Conservation (phyloP, 2,329 filamentous ascomycete genomes). For the Aspergillus alliaceus region DNA sequence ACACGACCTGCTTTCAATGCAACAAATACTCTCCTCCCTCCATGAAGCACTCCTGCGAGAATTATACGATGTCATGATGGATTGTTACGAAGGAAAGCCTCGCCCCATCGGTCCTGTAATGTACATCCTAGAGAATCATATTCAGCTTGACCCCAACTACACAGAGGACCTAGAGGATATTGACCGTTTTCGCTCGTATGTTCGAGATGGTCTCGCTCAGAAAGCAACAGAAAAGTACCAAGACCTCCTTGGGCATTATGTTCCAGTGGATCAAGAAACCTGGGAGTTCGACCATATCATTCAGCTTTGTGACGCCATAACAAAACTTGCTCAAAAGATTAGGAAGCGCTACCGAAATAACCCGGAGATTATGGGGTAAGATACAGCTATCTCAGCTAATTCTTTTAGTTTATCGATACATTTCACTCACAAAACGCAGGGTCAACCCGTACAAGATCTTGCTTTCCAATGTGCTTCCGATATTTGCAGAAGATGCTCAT, state of each 20-base stretch:
- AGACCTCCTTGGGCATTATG: conserved; percentile 72
- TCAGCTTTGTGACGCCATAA: conserved; percentile 80
- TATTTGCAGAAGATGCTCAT: conserved; percentile 84
- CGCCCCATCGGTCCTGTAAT: conserved; percentile 78
- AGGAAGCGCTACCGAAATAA: conserved; percentile 89
- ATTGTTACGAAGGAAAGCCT: conserved; percentile 85
- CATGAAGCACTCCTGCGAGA: conserved; percentile 84
- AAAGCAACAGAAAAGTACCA: conserved; percentile 80
- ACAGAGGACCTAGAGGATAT: conserved; percentile 68
- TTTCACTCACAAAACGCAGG: conserved; percentile 26
- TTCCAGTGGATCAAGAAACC: conserved; percentile 75
- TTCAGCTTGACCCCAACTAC: conserved; percentile 77
- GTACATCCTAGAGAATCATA: conserved; percentile 77
- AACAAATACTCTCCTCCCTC: conserved; percentile 70
- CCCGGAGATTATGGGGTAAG: conserved; percentile 77
- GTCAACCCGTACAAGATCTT: conserved; percentile 68
- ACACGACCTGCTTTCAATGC: conserved; percentile 69
- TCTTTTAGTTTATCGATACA: conserved; percentile 24
- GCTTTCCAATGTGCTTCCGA: conserved; percentile 80
- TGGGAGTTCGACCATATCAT: conserved; percentile 94
- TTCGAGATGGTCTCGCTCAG: conserved; percentile 70
- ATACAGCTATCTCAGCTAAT: conserved; percentile 15
- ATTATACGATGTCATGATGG: conserved; percentile 81
- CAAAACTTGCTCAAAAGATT: conserved; percentile 82
- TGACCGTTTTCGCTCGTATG: conserved; percentile 68